Evolutionary conservation across 1,139 yeast species (phyloP).

Genomic region (Taiozyma sp.): DNA sequence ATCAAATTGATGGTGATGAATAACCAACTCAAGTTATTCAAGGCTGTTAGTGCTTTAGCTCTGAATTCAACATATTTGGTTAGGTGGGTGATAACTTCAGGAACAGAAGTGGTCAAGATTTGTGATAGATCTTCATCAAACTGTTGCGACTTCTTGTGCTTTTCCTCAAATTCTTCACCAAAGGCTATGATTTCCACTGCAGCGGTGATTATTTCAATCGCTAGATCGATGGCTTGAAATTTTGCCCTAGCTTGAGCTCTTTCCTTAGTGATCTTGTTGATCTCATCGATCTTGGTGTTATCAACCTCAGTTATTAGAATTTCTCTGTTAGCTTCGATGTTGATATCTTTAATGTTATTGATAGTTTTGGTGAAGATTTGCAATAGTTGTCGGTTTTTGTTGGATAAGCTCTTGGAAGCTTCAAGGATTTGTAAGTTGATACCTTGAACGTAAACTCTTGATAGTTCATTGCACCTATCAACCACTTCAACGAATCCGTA

Average conservation of each 20-base stretch:
- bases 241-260: conserved; percentile 44
- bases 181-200: conserved; percentile 52
- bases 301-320: conserved; percentile 33
- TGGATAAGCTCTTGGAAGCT: conserved; percentile 17
- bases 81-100: conserved; percentile 36
- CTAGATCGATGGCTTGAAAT: conserved; percentile 59
- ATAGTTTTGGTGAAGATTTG: conserved; percentile 11
- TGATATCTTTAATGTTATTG: conserved; percentile 29
- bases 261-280: conserved; percentile 35
- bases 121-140: conserved; percentile 25
- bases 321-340: conserved; percentile 36
- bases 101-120: conserved; percentile 32
- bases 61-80: conserved; percentile 36
- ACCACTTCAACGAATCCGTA: conserved; percentile 16
- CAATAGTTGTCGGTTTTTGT: conserved; percentile 4
- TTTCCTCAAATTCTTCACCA: conserved; percentile 13
- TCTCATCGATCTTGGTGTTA: conserved; percentile 36
- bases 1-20: conserved; percentile 30
- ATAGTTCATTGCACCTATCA: conserved; percentile 33
- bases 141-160: conserved; percentile 9
- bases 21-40: conserved; percentile 65
- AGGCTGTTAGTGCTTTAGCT: conserved; percentile 53
- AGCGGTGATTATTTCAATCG: conserved; percentile 72
- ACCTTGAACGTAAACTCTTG: conserved; percentile 52
- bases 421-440: conserved; percentile 56